phyloP scores from a whole-genome alignment of 2,329 filamentous ascomycete genomes.

The Knoxdaviesia proteae region DNA sequence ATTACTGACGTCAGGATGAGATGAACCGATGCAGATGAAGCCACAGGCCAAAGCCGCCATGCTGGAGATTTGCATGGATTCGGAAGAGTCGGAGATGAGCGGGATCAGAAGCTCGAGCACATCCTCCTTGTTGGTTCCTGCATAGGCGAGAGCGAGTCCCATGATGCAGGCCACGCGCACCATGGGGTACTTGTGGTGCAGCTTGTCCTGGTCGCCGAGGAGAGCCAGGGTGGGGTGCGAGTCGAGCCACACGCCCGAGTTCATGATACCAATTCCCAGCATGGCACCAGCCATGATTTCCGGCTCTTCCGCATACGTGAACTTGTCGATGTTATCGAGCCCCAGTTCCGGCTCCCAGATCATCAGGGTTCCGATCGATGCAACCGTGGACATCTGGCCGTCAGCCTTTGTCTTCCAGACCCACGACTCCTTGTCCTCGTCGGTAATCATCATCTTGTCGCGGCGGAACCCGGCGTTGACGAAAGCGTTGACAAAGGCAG shows the following conservation, averaged over 20 bases:
- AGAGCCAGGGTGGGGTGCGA: constrained; percentile 79
- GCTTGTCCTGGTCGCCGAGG: constrained; percentile 57
- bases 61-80: constrained; percentile 88
- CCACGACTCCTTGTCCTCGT: constrained; percentile 79
- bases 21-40: constrained; percentile 80
- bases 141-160: constrained; percentile 86
- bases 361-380: constrained; percentile 76
- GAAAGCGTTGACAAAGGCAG: constrained; percentile 91
- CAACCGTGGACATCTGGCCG: constrained; percentile 90
- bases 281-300: constrained; percentile 76
- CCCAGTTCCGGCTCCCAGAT: constrained; percentile 89
- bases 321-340: constrained; percentile 84
- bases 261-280: constrained; percentile 88
- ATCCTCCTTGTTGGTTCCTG: constrained; percentile 80
- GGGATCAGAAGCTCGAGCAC: constrained; percentile 71
- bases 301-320: constrained; percentile 60
- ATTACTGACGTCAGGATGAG: constrained; percentile 75
- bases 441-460: constrained; percentile 93
- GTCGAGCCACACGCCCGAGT: constrained; percentile 74
- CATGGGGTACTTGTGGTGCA: constrained; percentile 56
- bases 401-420: constrained; percentile 99
- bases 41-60: constrained; percentile 88
- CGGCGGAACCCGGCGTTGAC: constrained; percentile 89
- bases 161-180: constrained; percentile 77
- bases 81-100: constrained; percentile 62